These are phyloP conservation scores for Phytophthora podocarpi DNA, from an alignment of 352 stramenopile genomes.

Conservation along the genomic window DNA sequence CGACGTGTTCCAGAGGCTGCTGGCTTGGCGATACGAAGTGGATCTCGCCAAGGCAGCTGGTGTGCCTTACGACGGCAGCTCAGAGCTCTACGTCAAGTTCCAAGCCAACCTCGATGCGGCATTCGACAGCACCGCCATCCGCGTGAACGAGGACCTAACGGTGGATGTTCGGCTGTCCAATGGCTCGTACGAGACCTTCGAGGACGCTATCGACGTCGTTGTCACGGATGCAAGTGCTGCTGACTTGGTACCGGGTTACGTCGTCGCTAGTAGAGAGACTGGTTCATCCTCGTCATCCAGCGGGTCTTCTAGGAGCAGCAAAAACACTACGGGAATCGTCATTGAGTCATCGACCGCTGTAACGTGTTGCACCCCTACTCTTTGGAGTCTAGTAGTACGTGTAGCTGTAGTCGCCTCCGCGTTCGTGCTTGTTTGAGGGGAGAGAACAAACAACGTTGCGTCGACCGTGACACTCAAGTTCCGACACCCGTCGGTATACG, in stretches of 20 bases:
- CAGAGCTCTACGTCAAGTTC: constrained; percentile 51
- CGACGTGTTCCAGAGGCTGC: constrained; percentile 42
- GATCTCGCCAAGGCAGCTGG: constrained; percentile 46
- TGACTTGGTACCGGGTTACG: constrained; percentile 23
- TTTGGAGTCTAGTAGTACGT: constrained; percentile 32
- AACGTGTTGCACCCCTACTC: neutral
- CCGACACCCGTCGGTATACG: neutral
- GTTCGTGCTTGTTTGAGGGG: constrained; percentile 4
- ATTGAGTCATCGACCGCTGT: constrained; percentile 18
- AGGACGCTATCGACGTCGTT: constrained; percentile 32
- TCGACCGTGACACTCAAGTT: neutral
- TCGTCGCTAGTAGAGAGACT: constrained; percentile 11
- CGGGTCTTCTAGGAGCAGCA: constrained; percentile 6
- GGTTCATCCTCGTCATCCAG: constrained; percentile 1
- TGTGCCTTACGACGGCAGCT: constrained; percentile 47
- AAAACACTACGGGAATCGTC: neutral
- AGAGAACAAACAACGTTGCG: neutral
- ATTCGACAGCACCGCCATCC: constrained; percentile 35
- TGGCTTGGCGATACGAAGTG: constrained; percentile 56
- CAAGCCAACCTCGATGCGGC: constrained; percentile 42
- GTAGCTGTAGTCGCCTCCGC: constrained; percentile 19
- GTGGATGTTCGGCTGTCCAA: constrained; percentile 37
- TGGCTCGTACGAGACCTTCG: constrained; percentile 35
- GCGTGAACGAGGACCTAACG: constrained; percentile 34
- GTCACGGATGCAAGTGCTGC: constrained; percentile 23